Base-by-base conservation (phyloP, 2,329 filamentous ascomycete species). In the Sclerotinia subarctica region DNA sequence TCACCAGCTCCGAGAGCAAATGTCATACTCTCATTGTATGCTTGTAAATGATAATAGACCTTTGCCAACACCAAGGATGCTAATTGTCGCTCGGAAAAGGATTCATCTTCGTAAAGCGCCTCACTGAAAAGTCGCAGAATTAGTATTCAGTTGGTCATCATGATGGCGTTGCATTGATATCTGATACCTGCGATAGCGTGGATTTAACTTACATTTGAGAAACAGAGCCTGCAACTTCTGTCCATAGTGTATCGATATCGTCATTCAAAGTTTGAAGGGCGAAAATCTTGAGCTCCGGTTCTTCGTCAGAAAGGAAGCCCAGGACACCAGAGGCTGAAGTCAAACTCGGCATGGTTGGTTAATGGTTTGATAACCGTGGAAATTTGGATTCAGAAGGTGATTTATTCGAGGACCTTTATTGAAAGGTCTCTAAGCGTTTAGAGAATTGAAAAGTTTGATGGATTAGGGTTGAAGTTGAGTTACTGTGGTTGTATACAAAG, bases 1-100 rank as follows among this genome's bases (percentile, higher is more conserved):
- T 97, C 92, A 70, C 95, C 95, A 32, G 95, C 94, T 69, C 93
- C 94, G 57, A 99, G 87, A 72, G 95, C 95, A 80, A 99, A 98
- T 64, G 92, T 91, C 94, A 99, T 98, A 81, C 94, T 97, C 83
- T 99, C 95, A 78, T 97, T 95, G 83, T 99, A 99, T 79, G 95
- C 95, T 81, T 97, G 93, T 65, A 99, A 88, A 78, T 99, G 95
- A 78, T 98, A 99, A 83, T 98, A 99, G 74, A 98, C 93, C 85
- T 99, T 99, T 74, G 95, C 91, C 54, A 96, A 91, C 66, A 99
- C 93, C 62, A 99, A 86, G 66, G 95, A 95, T 67, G 95, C 95
- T 68, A 99, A 89, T 79, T 95, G 92, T 77, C 94, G 92, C 80
- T 99, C 91, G 60, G 94, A 91, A 77, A 99, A 99, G 70, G 87